Base-by-base conservation (phyloP, 345 rosid genomes). In the Noccaea bulbosa region DNA sequence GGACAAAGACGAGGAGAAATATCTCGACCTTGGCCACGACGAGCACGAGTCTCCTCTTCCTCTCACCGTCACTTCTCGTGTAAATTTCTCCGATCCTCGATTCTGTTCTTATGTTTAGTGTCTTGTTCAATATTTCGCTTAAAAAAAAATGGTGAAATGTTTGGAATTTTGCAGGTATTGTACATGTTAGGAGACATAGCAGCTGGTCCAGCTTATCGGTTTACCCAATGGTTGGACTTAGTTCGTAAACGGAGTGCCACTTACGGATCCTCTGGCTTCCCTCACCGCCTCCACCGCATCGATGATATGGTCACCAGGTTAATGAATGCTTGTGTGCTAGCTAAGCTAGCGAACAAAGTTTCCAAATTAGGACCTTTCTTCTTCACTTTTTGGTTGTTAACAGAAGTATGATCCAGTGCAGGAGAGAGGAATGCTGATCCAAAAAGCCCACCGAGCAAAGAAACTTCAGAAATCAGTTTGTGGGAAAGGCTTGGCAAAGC, bases 141-240 rank as follows among this genome's bases (percentile, higher is more conserved):
- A 5, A 48, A 27, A 27, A 5, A 48, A 27, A 27, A 27, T 27
- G 3, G 30, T 11, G 8, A 54, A 62, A 34, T 34, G 5, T 2
- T 8, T 20, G 3, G 43, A 17, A 33, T 11, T 14, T 65, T 47
- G 78, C 86, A 94, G 99, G 89, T 94, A 2, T 73, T 94, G 89
- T 88, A 87, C 83, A 88, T 94, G 97, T 84, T 94, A 90, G 99
- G 99, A 83, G 99, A 94, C 59, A 84, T 94, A 58, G 83, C 99
- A 4, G 79, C 95, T 12, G 93, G 90, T 72, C 86, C 98, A 48
- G 96, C 96, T 44, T 75, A 81, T 83, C 74, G 90, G 79, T 89
- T 92, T 78, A 76, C 86, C 15, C 98, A 92, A 87, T 94, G 99
- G 99, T 82, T 94, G 86, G 97, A 92, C 72, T 81, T 85, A 78